Base-by-base conservation (phyloP, 176 grass and related monocot genomes). In the Puccinellia tenuiflora region DNA sequence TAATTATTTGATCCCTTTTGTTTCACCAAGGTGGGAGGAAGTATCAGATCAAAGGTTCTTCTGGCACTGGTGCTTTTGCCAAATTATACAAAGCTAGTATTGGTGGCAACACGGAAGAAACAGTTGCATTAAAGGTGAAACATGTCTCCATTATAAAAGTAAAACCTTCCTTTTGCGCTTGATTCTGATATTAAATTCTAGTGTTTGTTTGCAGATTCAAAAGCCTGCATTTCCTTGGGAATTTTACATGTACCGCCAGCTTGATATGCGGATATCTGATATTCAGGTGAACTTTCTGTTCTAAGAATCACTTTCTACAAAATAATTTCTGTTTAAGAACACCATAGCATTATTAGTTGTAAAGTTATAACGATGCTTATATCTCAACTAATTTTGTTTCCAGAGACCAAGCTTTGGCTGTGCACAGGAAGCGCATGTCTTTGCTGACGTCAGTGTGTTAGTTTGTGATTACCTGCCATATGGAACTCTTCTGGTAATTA, bases 171-270 rank as follows among this genome's bases (percentile, higher is more conserved):
- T 59, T 78, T 79, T 46, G 20, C 17, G 48, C 6, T 51, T 79
- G 11, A 11, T 86, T 86, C 43, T 33, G 12, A 25, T 86, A 25
- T 74, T 83, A 74, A 82, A 60, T 22, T 10, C 16, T 64, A 55
- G 15, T 43, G 24, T 28, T 72, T 78, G 31, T 78, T 70, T 88
- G 82, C 89, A 99, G 91, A 88, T 99, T 87, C 91, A 96, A 53
- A 92, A 83, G 20, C 96, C 96, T 56, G 72, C 91, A 54, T 99
- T 85, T 77, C 78, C 91, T 29, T 99, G 91, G 93, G 96, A 99
- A 79, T 99, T 96, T 81, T 96, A 99, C 84, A 99, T 99, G 75
- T 96, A 99, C 87, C 91, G 93, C 34, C 93, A 92, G 86, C 91
- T 99, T 89, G 96, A 99, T 88, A 67, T 35, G 76, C 89, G 55